Evolutionary conservation across 192 early-diverging fungal species (phyloP).

Genomic region (Physocladia obscura): DNA sequence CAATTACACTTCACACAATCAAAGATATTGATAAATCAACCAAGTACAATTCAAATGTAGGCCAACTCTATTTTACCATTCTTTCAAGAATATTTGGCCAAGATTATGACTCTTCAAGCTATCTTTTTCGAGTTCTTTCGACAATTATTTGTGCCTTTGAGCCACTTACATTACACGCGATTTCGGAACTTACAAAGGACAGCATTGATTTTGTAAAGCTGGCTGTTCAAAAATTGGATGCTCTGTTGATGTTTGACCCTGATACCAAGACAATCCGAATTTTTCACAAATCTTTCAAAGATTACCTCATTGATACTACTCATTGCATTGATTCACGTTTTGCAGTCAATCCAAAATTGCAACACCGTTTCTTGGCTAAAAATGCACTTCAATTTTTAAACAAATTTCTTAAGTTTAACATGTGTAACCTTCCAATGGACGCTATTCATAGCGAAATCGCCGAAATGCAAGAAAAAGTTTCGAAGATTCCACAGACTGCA

Average conservation of each 20-base stretch:
- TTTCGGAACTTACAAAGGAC: background rate
- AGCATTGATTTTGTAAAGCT: background rate
- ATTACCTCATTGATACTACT: background rate
- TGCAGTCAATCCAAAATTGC: background rate
- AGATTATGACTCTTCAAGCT: background rate
- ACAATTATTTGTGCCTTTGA: background rate
- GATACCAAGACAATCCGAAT: background rate
- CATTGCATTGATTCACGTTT: slow-evolving; percentile 1
- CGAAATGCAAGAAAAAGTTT: background rate
- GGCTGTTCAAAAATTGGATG: background rate
- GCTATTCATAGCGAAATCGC: background rate
- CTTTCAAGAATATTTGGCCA: background rate
- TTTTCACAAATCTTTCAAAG: slow-evolving; percentile 12
- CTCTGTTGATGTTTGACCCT: background rate
- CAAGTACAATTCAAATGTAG: background rate
- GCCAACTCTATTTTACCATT: background rate
- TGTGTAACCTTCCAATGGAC: background rate
- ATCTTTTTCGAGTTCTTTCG: background rate
- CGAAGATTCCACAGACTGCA: background rate
- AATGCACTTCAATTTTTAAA: background rate
- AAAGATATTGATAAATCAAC: background rate
- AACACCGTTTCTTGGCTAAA: background rate
- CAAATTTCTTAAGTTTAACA: background rate
- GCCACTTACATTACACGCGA: background rate
- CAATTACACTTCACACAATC: background rate